phyloP scores from a whole-genome alignment of 495 filamentous ascomycete species.

The Penicillium angulare region DNA sequence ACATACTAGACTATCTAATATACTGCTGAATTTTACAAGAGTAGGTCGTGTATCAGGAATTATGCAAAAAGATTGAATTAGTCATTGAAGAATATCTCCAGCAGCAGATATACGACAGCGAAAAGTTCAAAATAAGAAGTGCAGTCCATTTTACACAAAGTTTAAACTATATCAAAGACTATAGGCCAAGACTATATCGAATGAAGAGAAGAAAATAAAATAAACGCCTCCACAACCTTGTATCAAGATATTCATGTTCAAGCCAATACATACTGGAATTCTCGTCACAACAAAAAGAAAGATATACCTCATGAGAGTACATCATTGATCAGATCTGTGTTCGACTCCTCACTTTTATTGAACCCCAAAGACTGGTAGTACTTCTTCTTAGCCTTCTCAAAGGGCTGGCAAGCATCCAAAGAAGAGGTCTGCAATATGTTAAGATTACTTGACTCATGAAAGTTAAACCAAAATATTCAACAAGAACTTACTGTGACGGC shows the following conservation, averaged over 20 bases:
- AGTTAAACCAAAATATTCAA: background rate
- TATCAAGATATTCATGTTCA: too few species aligned
- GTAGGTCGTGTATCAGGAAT: too few species aligned
- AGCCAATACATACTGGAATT: background rate
- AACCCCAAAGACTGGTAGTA: slow-evolving; percentile 18
- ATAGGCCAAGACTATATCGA: slow-evolving; percentile 13
- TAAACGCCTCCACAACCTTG: too few species aligned
- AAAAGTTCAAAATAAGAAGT: background rate
- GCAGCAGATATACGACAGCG: too few species aligned
- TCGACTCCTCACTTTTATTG: slow-evolving; percentile 3
- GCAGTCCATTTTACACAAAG: slow-evolving; percentile 10
- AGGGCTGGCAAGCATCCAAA: slow-evolving; percentile 24
- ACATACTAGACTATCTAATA: too few species aligned
- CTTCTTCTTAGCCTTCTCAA: slow-evolving; percentile 22
- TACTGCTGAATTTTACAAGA: too few species aligned
- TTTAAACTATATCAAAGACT: slow-evolving; percentile 7
- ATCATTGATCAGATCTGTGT: slow-evolving; percentile 21
- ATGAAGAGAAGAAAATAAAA: slow-evolving; percentile 7
- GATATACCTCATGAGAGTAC: slow-evolving; percentile 9
- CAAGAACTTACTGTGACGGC: slow-evolving; percentile 11
- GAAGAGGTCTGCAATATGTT: background rate
- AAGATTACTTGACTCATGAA: too few species aligned
- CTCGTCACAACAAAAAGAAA: background rate
- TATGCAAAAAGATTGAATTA: too few species aligned
- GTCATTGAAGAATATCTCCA: too few species aligned